Conservation (phyloP, 345 rosid genomes). For the Lumnitzera racemosa region DNA sequence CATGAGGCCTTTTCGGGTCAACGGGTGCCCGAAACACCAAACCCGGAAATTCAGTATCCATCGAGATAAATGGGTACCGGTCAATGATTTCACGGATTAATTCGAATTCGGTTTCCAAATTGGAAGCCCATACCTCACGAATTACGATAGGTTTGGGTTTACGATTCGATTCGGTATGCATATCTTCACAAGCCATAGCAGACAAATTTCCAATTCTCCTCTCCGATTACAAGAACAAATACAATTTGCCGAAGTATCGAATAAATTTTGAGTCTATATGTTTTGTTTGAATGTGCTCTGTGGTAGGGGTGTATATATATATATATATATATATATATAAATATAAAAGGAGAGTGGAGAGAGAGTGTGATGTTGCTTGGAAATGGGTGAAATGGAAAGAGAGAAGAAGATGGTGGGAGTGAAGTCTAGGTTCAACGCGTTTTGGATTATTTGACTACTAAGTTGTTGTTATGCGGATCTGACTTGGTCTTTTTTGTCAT, state of each 20-base stretch:
- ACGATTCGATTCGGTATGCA: too few relatives aligned
- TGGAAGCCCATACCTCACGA: conserved; percentile 73
- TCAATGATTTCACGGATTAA: conserved; percentile 52
- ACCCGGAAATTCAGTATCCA: conserved; percentile 95
- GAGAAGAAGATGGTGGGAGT: background rate
- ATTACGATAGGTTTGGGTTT: conserved; percentile 26
- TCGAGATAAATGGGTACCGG: conserved; percentile 53
- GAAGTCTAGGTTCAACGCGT: conserved; percentile 13
- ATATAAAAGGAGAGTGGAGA: background rate
- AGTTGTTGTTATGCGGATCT: background rate
- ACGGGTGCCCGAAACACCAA: conserved; percentile 34
- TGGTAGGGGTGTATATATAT: background rate
- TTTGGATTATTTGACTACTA: background rate
- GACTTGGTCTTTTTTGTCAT: background rate
- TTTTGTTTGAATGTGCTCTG: too few relatives aligned
- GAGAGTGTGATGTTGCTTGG: background rate
- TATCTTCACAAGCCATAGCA: too few relatives aligned
- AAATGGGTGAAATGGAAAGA: background rate
- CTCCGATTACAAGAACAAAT: too few relatives aligned
- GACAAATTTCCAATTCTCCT: too few relatives aligned
- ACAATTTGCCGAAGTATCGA: too few relatives aligned
- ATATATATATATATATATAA: background rate
- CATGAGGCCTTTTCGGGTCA: conserved; percentile 1
- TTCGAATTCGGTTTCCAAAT: conserved; percentile 58
- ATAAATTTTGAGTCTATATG: too few relatives aligned